These are phyloP conservation scores for Saccharomycopsis fermentans DNA, from an alignment of 805 yeast genomes.

Conservation along the genomic window DNA sequence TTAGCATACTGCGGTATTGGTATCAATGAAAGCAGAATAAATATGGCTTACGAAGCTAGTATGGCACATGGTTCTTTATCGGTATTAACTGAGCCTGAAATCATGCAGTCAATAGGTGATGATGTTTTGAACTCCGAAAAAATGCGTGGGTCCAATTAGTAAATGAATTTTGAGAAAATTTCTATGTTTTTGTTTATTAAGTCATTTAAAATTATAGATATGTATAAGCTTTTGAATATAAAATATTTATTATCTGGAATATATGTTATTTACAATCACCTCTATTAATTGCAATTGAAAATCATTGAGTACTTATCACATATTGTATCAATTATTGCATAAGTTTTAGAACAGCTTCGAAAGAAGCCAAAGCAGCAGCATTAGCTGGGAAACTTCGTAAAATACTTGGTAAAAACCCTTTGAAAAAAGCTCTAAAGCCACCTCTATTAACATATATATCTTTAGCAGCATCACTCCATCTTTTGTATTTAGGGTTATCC, in stretches of 20 bases:
- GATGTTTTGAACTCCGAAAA: constrained; percentile 64
- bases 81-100: constrained; percentile 59
- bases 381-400: constrained; percentile 85
- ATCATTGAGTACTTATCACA: background rate
- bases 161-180: background rate
- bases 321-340: background rate
- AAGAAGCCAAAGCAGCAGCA: constrained; percentile 86
- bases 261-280: background rate
- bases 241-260: background rate
- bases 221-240: background rate
- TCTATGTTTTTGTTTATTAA: background rate
- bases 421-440: constrained; percentile 51
- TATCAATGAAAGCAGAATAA: constrained; percentile 70
- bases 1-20: constrained; percentile 80
- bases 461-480: constrained; percentile 62
- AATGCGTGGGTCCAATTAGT: constrained; percentile 46
- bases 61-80: constrained; percentile 64
- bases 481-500: constrained; percentile 56
- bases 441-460: constrained; percentile 59
- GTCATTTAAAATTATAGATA: background rate
- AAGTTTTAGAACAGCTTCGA: constrained; percentile 68
- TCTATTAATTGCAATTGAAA: background rate
- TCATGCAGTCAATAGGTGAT: constrained; percentile 61
- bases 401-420: constrained; percentile 74
- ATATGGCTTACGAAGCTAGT: constrained; percentile 82